phyloP scores from a whole-genome alignment of 73 alveolate species.

The Blepharisma japonicum region DNA sequence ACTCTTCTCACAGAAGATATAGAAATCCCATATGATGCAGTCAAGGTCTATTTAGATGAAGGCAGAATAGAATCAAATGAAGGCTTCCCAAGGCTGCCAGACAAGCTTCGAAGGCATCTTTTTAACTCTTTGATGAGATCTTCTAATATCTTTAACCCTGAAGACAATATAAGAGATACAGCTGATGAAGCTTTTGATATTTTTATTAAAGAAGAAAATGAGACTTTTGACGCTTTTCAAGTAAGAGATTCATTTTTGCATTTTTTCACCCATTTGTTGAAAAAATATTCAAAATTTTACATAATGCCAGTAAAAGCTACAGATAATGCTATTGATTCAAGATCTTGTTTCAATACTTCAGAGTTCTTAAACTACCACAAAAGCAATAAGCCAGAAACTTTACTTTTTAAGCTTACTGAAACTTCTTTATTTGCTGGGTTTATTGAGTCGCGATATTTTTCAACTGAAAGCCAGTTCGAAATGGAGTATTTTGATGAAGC shows the following conservation, averaged over 20 bases:
- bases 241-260: constrained; percentile 61
- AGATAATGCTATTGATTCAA: background rate
- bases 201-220: constrained; percentile 1
- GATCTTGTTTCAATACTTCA: too few species aligned
- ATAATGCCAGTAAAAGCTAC: constrained; percentile 48
- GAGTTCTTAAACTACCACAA: too few species aligned
- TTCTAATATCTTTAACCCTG: background rate
- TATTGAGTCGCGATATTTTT: constrained; percentile 36
- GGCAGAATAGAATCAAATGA: constrained; percentile 44
- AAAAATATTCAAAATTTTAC: constrained; percentile 45
- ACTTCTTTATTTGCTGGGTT: constrained; percentile 57
- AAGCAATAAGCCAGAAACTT: constrained; percentile 31
- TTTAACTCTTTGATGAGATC: constrained; percentile 33
- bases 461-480: background rate
- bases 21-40: too few species aligned
- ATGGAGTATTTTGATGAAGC: background rate
- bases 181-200: constrained; percentile 46
- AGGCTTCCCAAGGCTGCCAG: constrained; percentile 48
- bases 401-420: constrained; percentile 50
- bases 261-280: constrained; percentile 44
- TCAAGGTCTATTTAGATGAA: constrained; percentile 32
- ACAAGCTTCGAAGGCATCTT: constrained; percentile 44
- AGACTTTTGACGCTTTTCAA: constrained; percentile 43
- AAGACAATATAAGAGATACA: constrained; percentile 27
- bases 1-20: constrained; percentile 33